phyloP scores from a whole-genome alignment of 345 rosid species.

The Boechera divaricarpa region DNA sequence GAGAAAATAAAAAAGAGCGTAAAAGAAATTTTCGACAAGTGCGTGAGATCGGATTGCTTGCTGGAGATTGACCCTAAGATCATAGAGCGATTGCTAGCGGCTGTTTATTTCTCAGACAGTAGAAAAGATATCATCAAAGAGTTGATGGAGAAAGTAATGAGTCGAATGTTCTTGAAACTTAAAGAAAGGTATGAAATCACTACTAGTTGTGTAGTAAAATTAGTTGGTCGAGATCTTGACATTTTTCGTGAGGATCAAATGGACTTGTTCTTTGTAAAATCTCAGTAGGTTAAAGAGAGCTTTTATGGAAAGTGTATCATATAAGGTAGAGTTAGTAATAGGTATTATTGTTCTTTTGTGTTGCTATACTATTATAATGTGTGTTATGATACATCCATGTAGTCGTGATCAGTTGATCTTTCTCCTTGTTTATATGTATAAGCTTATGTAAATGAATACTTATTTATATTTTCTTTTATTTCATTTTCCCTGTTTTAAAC shows the following conservation, averaged over 20 bases:
- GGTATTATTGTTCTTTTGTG: slow-evolving; percentile 15
- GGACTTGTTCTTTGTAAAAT: slow-evolving; percentile 45
- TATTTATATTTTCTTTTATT: not conserved
- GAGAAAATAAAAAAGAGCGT: slow-evolving; percentile 46
- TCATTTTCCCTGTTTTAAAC: not conserved
- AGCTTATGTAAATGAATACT: slow-evolving; percentile 34
- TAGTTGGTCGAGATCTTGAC: slow-evolving; percentile 45
- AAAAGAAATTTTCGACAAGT: slow-evolving; percentile 46
- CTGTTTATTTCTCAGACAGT: slow-evolving; percentile 52
- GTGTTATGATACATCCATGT: slow-evolving; percentile 30
- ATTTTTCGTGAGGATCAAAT: slow-evolving; percentile 18
- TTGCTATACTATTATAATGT: slow-evolving; percentile 27
- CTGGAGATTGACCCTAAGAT: slow-evolving; percentile 59
- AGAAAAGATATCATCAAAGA: slow-evolving; percentile 45
- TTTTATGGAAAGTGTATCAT: slow-evolving; percentile 33
- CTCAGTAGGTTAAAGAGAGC: slow-evolving; percentile 24
- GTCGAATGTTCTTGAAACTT: slow-evolving; percentile 50
- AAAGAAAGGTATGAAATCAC: slow-evolving; percentile 50
- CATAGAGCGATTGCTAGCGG: slow-evolving; percentile 61
- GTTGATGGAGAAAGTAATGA: slow-evolving; percentile 56
- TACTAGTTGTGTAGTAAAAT: slow-evolving; percentile 50
- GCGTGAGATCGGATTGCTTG: slow-evolving; percentile 45
- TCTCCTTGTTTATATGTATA: slow-evolving; percentile 36
- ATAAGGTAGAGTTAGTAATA: slow-evolving; percentile 37
- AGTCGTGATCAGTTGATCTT: slow-evolving; percentile 21